Evolutionary conservation across 805 yeast species (phyloP), one percentile per base, ranked within the genome.

Genomic region (Kodamaea sagamina): DNA sequence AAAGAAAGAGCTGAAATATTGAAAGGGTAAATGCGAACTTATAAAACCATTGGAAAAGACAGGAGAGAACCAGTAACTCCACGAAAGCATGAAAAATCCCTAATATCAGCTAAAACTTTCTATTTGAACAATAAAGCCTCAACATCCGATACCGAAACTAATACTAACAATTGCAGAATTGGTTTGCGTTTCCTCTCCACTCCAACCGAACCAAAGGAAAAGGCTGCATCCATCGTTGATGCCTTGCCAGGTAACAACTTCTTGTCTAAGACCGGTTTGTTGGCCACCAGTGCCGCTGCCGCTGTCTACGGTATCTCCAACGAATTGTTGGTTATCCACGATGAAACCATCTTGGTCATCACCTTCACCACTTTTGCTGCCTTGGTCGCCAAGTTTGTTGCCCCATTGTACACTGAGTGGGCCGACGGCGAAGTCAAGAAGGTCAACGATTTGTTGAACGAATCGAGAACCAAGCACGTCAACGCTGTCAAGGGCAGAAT

Each of bases 201-300:
- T 39, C 86, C 84, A 55, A 50, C 41, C 36, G 96, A 90, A 60
- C 96, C 97, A 70, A 85, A 89, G 76, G 78, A 84, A 57, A 88
- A 88, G 79, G 99, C 99, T 47, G 71, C 79, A 62, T 81, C 96
- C 41, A 81, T 92, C 69, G 81, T 92, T 59, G 90, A 86, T 62
- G 88, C 97, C 51, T 73, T 93, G 56, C 99, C 99, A 68, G 97
- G 97, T 67, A 84, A 80, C 81, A 80, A 81, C 61, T 75, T 80
- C 57, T 68, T 92, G 56, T 81, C 97, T 54, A 93, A 93, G 82
- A 89, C 97, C 50, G 97, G 97, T 63, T 79, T 90, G 62, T 76
- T 93, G 61, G 97, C 97, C 60, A 90, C 99, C 42, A 80, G 92
- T 49, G 81, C 96, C 48, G 97, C 97, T 50, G 98, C 96, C 45